A percentile compares a stretch with the other conserved stretches of the same genome.
phyloP scores from a whole-genome alignment of 1,284 basidiomycete genomes.

The Wolfiporia cocos region DNA sequence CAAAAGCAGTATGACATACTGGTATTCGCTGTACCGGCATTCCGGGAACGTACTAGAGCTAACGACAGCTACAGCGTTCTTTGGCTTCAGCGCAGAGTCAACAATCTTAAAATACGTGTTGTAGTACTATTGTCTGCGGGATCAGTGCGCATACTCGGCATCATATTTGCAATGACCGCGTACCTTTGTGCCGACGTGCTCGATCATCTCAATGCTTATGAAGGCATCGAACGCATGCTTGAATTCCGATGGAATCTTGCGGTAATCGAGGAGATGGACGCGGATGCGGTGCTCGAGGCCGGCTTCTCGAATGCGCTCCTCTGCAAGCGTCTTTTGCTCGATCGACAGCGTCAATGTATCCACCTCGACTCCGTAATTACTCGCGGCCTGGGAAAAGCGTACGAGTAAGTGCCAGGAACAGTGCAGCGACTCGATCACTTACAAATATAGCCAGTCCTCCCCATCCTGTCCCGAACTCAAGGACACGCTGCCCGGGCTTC shows the following conservation, averaged over 20 bases:
- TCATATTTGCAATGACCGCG: neutral
- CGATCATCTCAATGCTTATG: slow-evolving; percentile 89
- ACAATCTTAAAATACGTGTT: slow-evolving; percentile 76
- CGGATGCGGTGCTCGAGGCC: slow-evolving; percentile 69
- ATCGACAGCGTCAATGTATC: slow-evolving; percentile 84
- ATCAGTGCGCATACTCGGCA: neutral
- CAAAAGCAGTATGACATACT: slow-evolving; percentile 38
- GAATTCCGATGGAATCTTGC: slow-evolving; percentile 71
- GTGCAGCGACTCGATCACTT: slow-evolving; percentile 12
- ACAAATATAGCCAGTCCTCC: slow-evolving; percentile 87
- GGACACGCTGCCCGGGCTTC: slow-evolving; percentile 69
- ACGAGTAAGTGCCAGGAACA: neutral
- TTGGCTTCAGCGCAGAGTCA: slow-evolving; percentile 73
- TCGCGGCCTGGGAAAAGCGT: slow-evolving; percentile 45
- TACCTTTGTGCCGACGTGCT: slow-evolving; percentile 70
- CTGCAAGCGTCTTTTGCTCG: slow-evolving; percentile 84
- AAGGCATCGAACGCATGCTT: slow-evolving; percentile 83
- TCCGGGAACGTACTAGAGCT: slow-evolving; percentile 86
- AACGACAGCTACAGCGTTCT: slow-evolving; percentile 65
- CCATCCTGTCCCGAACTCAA: slow-evolving; percentile 94
- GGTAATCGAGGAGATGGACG: slow-evolving; percentile 86
- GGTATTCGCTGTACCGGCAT: slow-evolving; percentile 58
- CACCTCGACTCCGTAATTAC: slow-evolving; percentile 70
- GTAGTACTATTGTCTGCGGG: slow-evolving; percentile 35
- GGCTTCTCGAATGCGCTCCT: slow-evolving; percentile 70